Percentiles rank a stretch among this genome's conserved stretches.
phyloP scores from a whole-genome alignment of 2,329 filamentous ascomycete genomes.

The Talaromyces sp. region DNA sequence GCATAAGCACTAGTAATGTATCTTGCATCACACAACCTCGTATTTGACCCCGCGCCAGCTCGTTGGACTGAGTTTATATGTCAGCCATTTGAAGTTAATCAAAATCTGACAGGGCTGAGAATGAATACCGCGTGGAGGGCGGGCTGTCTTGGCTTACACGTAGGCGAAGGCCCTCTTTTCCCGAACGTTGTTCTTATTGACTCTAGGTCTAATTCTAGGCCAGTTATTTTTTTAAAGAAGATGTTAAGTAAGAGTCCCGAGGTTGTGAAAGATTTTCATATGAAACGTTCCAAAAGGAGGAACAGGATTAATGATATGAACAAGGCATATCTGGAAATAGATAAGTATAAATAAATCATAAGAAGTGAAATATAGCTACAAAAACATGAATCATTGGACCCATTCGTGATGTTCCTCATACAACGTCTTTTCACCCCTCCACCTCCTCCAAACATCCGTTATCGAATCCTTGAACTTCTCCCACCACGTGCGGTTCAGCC shows the following conservation, averaged over 20 bases:
- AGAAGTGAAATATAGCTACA: slow-evolving; percentile 14
- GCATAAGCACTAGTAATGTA: neutral
- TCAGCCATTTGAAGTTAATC: neutral
- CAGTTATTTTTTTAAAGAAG: neutral
- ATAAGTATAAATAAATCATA: neutral
- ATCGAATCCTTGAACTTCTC: slow-evolving; percentile 54
- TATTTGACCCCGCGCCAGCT: neutral
- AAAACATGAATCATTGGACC: slow-evolving; percentile 14
- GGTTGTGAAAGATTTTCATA: neutral
- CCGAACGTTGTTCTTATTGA: neutral
- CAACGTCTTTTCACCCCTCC: slow-evolving; percentile 11
- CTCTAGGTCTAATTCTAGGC: neutral
- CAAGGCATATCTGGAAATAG: neutral
- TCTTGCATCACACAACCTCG: neutral
- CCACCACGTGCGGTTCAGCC: slow-evolving; percentile 79
- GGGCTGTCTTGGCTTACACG: neutral
- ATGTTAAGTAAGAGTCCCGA: neutral
- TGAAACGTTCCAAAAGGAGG: neutral
- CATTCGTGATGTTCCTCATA: slow-evolving; percentile 20
- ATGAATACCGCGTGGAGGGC: neutral
- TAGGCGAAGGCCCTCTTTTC: neutral
- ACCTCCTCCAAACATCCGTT: slow-evolving; percentile 23
- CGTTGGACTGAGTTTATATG: neutral
- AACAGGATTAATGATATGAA: neutral
- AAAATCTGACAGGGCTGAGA: neutral